Evolutionary conservation across 306 rosid species (phyloP).

Genomic region (Arachis stenosperma): DNA sequence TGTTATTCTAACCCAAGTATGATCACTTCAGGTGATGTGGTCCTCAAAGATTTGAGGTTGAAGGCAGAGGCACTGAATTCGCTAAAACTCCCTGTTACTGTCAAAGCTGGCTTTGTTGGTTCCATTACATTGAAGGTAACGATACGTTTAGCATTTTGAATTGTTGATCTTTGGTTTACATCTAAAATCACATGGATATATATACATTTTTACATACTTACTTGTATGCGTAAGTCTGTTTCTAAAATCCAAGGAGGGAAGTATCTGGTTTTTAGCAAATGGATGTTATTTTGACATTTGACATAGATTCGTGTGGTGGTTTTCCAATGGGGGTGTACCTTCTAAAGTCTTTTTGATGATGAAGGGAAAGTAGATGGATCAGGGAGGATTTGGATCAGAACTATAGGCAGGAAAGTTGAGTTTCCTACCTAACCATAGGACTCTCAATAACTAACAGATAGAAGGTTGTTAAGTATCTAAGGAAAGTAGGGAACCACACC

Average conservation of each 20-base stretch:
- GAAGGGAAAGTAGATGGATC: not conserved
- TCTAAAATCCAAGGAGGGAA: not conserved
- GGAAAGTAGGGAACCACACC: too few species aligned
- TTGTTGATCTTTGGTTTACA: conserved; percentile 30
- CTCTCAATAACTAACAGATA: too few species aligned
- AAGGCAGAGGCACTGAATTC: conserved; percentile 96
- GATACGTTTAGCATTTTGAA: conserved; percentile 43
- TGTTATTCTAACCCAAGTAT: conserved; percentile 38
- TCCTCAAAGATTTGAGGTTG: conserved; percentile 90
- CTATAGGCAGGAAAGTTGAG: too few species aligned
- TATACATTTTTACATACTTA: not conserved
- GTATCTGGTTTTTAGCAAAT: not conserved
- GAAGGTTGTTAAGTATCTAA: too few species aligned
- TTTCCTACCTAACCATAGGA: too few species aligned
- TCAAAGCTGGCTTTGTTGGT: conserved; percentile 97
- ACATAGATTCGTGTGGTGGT: not conserved
- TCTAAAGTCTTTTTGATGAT: not conserved
- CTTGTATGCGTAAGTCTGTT: conserved; percentile 11
- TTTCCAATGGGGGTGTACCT: not conserved
- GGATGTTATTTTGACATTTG: not conserved
- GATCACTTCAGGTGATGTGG: conserved; percentile 80
- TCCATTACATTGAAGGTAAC: conserved; percentile 88
- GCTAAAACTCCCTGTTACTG: conserved; percentile 90
- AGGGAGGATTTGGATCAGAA: too few species aligned
- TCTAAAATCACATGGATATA: not conserved